Evolutionary conservation across 2,329 filamentous ascomycete species (phyloP).

Genomic region (Bipolaris sorokiniana): DNA sequence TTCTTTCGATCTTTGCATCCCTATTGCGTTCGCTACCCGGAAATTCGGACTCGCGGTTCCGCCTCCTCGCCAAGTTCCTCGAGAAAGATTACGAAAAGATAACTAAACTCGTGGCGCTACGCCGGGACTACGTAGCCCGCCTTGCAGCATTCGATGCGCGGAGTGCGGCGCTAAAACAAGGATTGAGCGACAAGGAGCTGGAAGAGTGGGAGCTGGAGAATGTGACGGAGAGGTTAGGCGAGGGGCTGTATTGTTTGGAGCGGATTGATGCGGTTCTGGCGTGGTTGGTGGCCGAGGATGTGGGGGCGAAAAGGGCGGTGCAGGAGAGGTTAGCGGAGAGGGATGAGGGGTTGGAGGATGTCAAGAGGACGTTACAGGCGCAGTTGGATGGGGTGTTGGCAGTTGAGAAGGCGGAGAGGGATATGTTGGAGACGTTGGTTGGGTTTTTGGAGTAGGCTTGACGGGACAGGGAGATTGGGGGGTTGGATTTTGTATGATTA

Average conservation of each 20-base stretch:
- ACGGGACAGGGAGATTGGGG: too few species aligned
- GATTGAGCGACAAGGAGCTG: constrained; percentile 63
- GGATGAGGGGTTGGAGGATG: constrained; percentile 67
- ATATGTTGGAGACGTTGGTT: constrained; percentile 68
- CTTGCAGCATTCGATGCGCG: constrained; percentile 67
- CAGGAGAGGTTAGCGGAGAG: constrained; percentile 68
- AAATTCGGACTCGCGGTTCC: constrained; percentile 77
- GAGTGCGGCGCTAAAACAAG: constrained; percentile 65
- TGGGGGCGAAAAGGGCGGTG: constrained; percentile 72
- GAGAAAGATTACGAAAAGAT: constrained; percentile 94
- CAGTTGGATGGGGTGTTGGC: constrained; percentile 65
- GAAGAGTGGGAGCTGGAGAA: constrained; percentile 71
- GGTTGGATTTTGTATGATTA: neutral
- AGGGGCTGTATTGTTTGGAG: constrained; percentile 83
- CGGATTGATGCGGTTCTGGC: constrained; percentile 83
- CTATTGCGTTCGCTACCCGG: constrained; percentile 80
- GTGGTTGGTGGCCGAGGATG: constrained; percentile 91
- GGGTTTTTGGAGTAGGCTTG: constrained; percentile 34
- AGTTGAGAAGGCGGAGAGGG: constrained; percentile 61
- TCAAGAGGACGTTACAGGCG: constrained; percentile 73
- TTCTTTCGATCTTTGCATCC: constrained; percentile 83
- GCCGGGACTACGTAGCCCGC: constrained; percentile 71
- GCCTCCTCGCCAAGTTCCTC: constrained; percentile 89
- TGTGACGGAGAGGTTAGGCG: constrained; percentile 77
- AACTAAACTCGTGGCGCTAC: constrained; percentile 70